Evolutionary conservation across 345 rosid genomes (phyloP), one percentile per base, ranked within the genome.

Genomic region (Isatis tinctoria): DNA sequence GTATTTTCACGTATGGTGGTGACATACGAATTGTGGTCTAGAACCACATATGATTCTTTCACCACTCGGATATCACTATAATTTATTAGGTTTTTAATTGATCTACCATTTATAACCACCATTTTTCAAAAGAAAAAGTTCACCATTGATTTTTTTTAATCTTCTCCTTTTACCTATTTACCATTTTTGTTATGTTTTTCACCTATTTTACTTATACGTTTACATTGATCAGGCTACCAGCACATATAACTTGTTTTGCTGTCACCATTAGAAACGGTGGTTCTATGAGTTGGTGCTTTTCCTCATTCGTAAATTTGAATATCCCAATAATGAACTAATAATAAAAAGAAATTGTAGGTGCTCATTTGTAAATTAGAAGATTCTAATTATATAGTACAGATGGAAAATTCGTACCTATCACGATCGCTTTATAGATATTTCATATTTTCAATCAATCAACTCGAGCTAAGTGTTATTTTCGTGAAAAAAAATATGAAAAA

Each of bases 361-460:
- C 14, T 24, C 33, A 24, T 51, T 49, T 22, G 60, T 67, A 36
- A 24, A 26, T 6, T 52, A 26, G 16, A 51, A 53, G 22, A 2
- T 41, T 65, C 8, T 22, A 36, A 51, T 67, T 14, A 37, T 51
- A 14, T 35, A 60, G 12, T 37, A 47, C 35, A n/a, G 8, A 35
- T 24, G 49, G 30, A 72, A 51, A 17, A 7, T 4, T 28, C 24
- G 12, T 65, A 54, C 61, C 10, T 63, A 41, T 30, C n/a, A 28
- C 33, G 12, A 61, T 39, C 53, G 41, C 13, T 63, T 18, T 61
- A 3, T 39, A 72, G 4, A 30, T 20, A 52, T 32, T n/a, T 26
- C 51, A 36, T 36, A 37, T 39, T 51, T 62, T 36, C 49, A 57
- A 11, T 57, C 72, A 74, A 45, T 66, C 51, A 58, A 8, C 35